Evolutionary conservation across 2,329 filamentous ascomycete genomes (phyloP).

Genomic region (Rasamsonia emersonii): DNA sequence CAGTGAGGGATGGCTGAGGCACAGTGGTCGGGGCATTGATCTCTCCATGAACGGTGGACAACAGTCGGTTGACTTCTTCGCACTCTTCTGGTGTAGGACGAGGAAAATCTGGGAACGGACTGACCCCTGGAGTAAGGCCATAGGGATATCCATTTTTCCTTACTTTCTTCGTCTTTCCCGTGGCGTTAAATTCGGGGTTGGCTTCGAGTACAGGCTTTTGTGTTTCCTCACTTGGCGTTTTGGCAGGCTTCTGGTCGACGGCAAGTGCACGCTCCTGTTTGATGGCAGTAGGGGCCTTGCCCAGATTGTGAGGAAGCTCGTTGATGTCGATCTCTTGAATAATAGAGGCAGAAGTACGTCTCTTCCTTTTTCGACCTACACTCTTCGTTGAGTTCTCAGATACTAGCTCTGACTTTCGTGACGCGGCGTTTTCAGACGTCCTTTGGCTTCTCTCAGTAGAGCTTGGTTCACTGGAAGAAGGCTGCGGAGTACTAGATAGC

Average conservation of each 20-base stretch:
- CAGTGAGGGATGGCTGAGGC: slow-evolving; percentile 59
- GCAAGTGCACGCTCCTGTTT: neutral
- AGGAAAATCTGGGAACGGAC: slow-evolving; percentile 59
- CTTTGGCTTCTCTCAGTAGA: slow-evolving; percentile 22
- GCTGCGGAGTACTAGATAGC: slow-evolving; percentile 38
- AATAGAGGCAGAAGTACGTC: slow-evolving; percentile 2
- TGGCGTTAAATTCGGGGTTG: neutral
- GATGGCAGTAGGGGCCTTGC: slow-evolving; percentile 16
- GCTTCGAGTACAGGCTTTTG: neutral
- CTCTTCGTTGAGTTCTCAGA: slow-evolving; percentile 21
- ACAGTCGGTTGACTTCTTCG: slow-evolving; percentile 56
- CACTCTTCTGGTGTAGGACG: slow-evolving; percentile 62
- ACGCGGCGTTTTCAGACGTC: slow-evolving; percentile 7
- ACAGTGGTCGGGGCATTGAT: slow-evolving; percentile 57
- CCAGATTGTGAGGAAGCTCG: slow-evolving; percentile 51
- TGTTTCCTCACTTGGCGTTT: slow-evolving; percentile 8
- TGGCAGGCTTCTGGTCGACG: slow-evolving; percentile 4
- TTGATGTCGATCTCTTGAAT: slow-evolving; percentile 20
- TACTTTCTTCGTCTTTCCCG: slow-evolving; percentile 5
- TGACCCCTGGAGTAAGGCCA: slow-evolving; percentile 45
- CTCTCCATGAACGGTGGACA: slow-evolving; percentile 58
- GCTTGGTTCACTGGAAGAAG: too few relatives aligned
- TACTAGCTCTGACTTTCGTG: slow-evolving; percentile 12
- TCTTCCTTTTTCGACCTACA: slow-evolving; percentile 20
- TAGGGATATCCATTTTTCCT: slow-evolving; percentile 37